phyloP scores from a whole-genome alignment of 31 red algal species.

The Odonthalia washingtoniensis region DNA sequence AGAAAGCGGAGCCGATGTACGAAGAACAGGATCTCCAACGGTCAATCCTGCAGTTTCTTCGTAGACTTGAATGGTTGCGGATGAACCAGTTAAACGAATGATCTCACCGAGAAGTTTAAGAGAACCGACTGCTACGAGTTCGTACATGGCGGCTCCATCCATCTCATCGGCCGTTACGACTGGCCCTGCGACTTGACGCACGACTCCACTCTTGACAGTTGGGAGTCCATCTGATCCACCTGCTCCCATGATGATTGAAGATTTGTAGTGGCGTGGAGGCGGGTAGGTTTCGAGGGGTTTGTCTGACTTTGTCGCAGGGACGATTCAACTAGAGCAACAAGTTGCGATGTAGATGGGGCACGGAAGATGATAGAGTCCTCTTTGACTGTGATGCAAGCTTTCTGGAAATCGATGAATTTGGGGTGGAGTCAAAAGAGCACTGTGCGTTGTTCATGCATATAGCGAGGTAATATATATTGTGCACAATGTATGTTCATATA shows the following conservation, averaged over 20 bases:
- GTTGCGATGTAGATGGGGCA: too few species aligned
- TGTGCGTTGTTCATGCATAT: too few species aligned
- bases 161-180: conserved; percentile 97
- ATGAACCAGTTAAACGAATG: conserved; percentile 93
- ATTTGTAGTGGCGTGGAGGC: too few species aligned
- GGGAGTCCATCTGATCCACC: conserved; percentile 75
- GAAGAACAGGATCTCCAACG: conserved; percentile 91
- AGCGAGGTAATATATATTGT: too few species aligned
- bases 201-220: conserved; percentile 76
- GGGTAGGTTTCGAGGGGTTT: too few species aligned
- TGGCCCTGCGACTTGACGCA: conserved; percentile 97
- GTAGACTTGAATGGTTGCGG: conserved; percentile 98
- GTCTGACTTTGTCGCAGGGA: too few species aligned
- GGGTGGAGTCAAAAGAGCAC: too few species aligned
- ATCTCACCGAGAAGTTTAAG: conserved; percentile 97
- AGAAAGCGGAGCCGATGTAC: conserved; percentile 92
- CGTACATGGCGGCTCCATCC: conserved; percentile 99
- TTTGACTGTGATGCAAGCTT: too few species aligned
- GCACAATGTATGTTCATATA: too few species aligned
- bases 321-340: too few species aligned
- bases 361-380: too few species aligned
- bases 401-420: too few species aligned
- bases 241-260: conserved; percentile 76
- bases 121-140: conserved; percentile 96
- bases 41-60: conserved; percentile 97